Base-by-base conservation (phyloP, 768 basidiomycete species). In the Rhizopogon vulgaris region DNA sequence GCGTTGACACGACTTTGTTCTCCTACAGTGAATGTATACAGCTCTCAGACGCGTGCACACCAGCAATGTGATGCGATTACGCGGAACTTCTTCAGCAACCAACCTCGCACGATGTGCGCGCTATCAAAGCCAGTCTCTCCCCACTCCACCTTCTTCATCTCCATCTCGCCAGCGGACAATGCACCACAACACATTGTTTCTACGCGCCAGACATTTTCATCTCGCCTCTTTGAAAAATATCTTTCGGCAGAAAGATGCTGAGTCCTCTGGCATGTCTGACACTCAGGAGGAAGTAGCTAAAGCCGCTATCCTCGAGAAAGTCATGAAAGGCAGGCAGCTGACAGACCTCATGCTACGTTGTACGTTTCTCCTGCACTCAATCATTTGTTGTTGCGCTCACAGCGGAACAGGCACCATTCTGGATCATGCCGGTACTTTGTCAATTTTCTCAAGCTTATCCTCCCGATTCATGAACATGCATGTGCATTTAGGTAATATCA, bases 301-400 rank as follows among this genome's bases (percentile, higher is more conserved):
- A 61, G 78, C 78, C 27, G 83, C 84, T 47, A 84, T 93, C 54
- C 71, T 92, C 45, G 90, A 91, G 61, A 90, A 87, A 58, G 84
- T 88, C 53, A 84, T 91, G 79, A 90, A 90, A 65, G 86, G 87
- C 51, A 80, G 90, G 48, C 87, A 92, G 60, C 89, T 91, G 22
- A 82, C 90, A 32, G 93, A 95, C 61, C 82, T 94, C 55, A 89
- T 90, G 82, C 73, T 96, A 54, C 83, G 92, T 60, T 95, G 94
- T 94, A 65, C 73, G 90, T 79, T 49, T 39, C 48, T 56, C 50
- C 49, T 52, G 37, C 34, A 56, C 47, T 43, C 51, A 49, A 55
- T 45, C 27, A 37, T 36, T 51, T 59, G 28, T 43, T 40, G 41
- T 18, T 55, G 45, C 51, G 49, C 54, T 56, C 48, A 43, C 51